Conservation (phyloP, 495 filamentous ascomycete genomes). For the Podospora fimiseda region DNA sequence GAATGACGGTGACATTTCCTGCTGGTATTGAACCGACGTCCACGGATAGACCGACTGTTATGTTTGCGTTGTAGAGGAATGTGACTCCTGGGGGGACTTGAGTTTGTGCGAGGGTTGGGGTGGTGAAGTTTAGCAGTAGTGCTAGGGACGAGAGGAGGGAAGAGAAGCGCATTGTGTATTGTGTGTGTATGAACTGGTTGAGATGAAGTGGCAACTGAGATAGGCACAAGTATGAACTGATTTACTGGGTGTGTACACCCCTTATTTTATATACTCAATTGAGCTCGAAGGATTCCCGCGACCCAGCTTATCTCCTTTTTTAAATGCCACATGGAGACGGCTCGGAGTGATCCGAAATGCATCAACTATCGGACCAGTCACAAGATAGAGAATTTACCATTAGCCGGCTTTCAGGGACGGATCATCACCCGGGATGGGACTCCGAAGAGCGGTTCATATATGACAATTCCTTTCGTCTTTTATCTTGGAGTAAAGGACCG, state of each 20-base stretch:
- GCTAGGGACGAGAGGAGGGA: neutral
- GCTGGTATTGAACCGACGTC: constrained; percentile 16
- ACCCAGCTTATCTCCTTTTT: no score
- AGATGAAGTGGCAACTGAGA: no score
- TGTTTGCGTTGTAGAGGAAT: constrained; percentile 14
- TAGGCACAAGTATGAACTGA: no score
- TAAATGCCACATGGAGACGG: no score
- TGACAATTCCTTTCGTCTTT: no score
- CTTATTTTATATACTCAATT: neutral
- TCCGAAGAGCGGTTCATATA: no score
- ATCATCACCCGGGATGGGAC: no score
- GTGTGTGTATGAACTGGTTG: neutral
- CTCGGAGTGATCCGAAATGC: neutral
- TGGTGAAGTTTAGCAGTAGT: neutral
- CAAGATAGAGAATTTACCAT: no score
- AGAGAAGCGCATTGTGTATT: neutral
- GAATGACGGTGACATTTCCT: constrained; percentile 16
- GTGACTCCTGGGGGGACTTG: constrained; percentile 3
- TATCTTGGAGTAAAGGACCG: no score
- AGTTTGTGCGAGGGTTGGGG: neutral
- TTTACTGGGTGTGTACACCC: neutral
- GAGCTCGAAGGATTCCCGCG: no score
- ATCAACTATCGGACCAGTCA: no score
- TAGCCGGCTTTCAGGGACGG: no score
- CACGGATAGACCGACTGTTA: constrained; percentile 14